Conservation (phyloP, 2,329 filamentous ascomycete species). For the Ophiostoma triangulosporum region DNA sequence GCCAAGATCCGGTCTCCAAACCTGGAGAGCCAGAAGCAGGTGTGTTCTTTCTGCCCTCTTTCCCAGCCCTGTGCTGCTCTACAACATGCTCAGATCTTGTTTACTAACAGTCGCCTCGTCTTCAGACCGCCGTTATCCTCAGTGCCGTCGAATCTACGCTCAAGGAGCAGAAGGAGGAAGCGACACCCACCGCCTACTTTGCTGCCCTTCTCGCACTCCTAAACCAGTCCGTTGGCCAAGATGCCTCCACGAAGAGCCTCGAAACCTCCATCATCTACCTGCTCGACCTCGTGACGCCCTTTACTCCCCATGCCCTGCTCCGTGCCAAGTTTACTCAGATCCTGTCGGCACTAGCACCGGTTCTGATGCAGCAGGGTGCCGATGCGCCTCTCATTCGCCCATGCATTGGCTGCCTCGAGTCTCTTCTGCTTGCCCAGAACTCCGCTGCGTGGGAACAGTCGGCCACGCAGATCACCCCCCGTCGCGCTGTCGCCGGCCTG, state of each 20-base stretch:
- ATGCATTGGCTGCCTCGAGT: slow-evolving; percentile 86
- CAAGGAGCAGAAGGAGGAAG: slow-evolving; percentile 69
- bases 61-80: background rate
- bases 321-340: slow-evolving; percentile 94
- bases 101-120: background rate
- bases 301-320: slow-evolving; percentile 72
- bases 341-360: slow-evolving; percentile 70
- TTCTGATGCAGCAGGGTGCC: slow-evolving; percentile 64
- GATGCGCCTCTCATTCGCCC: slow-evolving; percentile 78
- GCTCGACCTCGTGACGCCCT: slow-evolving; percentile 80
- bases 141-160: slow-evolving; percentile 87
- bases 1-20: slow-evolving; percentile 96
- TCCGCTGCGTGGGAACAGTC: slow-evolving; percentile 75
- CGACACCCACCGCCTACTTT: slow-evolving; percentile 85
- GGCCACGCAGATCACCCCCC: slow-evolving; percentile 69
- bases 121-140: slow-evolving; percentile 70
- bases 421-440: slow-evolving; percentile 83
- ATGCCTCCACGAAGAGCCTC: slow-evolving; percentile 65
- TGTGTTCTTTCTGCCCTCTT: slow-evolving; percentile 25
- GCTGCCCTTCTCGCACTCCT: slow-evolving; percentile 86
- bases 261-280: slow-evolving; percentile 85
- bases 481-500: slow-evolving; percentile 75
- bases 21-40: slow-evolving; percentile 88
- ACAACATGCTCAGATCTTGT: background rate
- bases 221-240: slow-evolving; percentile 56